These are phyloP conservation scores for Penicillium sp. DNA, from an alignment of 2,329 filamentous ascomycete genomes.

Conservation along the genomic window DNA sequence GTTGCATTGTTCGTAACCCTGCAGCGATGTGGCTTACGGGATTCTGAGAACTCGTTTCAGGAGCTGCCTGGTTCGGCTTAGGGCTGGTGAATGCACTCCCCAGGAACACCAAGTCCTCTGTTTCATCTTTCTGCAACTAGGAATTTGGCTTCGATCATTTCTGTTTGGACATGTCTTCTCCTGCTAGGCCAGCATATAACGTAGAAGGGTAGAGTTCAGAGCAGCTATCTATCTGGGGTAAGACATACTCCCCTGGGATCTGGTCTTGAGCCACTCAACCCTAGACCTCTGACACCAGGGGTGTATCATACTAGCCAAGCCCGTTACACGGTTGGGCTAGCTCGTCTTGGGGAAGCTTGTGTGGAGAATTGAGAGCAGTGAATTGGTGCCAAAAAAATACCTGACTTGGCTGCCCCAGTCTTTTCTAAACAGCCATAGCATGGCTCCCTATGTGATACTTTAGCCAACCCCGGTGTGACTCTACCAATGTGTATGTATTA, in stretches of 20 bases:
- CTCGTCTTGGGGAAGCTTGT: not conserved
- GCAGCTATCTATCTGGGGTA: not conserved
- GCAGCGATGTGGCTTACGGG: not conserved
- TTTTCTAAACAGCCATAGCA: not conserved
- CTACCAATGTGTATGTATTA: not conserved
- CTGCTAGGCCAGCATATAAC: not conserved
- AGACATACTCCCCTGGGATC: not conserved
- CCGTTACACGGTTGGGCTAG: no score
- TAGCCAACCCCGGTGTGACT: not conserved
- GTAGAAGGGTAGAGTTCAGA: not conserved
- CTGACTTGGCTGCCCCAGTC: no score
- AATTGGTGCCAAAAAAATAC: not conserved
- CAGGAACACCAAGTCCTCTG: not conserved
- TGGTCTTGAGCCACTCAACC: not conserved
- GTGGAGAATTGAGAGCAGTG: not conserved
- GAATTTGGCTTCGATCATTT: not conserved
- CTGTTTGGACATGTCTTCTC: not conserved
- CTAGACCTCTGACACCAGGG: not conserved
- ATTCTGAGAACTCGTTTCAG: conserved; percentile 2
- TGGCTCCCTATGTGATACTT: not conserved
- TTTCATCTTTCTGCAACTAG: not conserved
- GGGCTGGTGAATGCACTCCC: not conserved
- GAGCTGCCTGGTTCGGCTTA: not conserved
- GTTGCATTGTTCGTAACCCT: conserved; percentile 2
- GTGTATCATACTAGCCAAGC: not conserved